A percentile compares a stretch with the other conserved stretches of the same genome.
phyloP scores from a whole-genome alignment of 495 filamentous ascomycete genomes.

The Aspergillus sclerotiicarbonarius region DNA sequence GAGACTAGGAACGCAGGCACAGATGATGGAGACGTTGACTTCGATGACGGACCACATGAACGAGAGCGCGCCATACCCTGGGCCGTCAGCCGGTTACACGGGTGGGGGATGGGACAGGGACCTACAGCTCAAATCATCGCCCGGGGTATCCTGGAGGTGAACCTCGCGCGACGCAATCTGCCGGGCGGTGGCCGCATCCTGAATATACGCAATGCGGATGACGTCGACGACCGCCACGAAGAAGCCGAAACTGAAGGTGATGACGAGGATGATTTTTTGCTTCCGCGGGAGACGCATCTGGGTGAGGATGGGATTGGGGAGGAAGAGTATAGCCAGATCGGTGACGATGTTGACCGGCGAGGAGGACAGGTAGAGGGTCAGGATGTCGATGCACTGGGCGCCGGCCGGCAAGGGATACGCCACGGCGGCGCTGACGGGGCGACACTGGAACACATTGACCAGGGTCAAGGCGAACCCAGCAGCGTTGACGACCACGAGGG shows the following conservation, averaged over 20 bases:
- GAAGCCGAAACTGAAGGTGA: slow-evolving; percentile 78
- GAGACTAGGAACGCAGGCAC: slow-evolving; percentile 81
- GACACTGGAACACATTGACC: slow-evolving; percentile 86
- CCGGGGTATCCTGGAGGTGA: slow-evolving; percentile 31
- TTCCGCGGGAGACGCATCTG: slow-evolving; percentile 76
- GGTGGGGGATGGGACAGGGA: not conserved
- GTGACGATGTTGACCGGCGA: slow-evolving; percentile 82
- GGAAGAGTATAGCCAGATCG: slow-evolving; percentile 76
- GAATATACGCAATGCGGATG: slow-evolving; percentile 83
- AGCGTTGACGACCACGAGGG: slow-evolving; percentile 69
- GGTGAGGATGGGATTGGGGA: slow-evolving; percentile 87
- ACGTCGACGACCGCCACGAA: slow-evolving; percentile 90
- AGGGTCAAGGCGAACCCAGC: slow-evolving; percentile 78
- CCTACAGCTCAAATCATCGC: slow-evolving; percentile 57
- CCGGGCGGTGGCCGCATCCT: slow-evolving; percentile 59
- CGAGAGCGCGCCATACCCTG: slow-evolving; percentile 74
- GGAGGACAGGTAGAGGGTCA: slow-evolving; percentile 80
- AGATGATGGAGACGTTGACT: slow-evolving; percentile 85
- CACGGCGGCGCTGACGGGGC: slow-evolving; percentile 66
- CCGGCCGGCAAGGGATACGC: slow-evolving; percentile 37
- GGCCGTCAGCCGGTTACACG: not conserved
- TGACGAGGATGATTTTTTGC: slow-evolving; percentile 79
- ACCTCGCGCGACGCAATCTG: slow-evolving; percentile 29
- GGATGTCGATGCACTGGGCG: slow-evolving; percentile 65
- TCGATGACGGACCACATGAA: slow-evolving; percentile 94